Evolutionary conservation across 208 protist genomes (phyloP).

Genomic region (Sergeia podlipaevii): DNA sequence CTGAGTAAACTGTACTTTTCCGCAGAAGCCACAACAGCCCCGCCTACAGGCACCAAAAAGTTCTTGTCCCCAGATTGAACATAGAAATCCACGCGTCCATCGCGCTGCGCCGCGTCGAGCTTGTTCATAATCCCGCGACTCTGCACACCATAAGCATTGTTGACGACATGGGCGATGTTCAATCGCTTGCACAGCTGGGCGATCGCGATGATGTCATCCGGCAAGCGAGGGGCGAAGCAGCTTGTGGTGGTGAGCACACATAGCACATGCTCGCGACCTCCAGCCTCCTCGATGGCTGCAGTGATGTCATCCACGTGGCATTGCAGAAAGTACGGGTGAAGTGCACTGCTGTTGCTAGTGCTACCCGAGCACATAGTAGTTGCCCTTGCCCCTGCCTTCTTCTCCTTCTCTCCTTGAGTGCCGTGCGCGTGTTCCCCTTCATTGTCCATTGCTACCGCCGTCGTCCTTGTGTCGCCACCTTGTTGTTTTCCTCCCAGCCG

Average conservation of each 20-base stretch:
- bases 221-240: slow-evolving; percentile 97
- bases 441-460: no score
- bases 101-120: slow-evolving; percentile 64
- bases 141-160: slow-evolving; percentile 99
- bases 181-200: slow-evolving; percentile 77
- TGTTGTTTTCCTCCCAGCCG: slow-evolving; percentile 10
- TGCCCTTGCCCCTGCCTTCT: slow-evolving; percentile 4
- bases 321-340: slow-evolving; percentile 49
- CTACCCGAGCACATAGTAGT: slow-evolving; percentile 7
- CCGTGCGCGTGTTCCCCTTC: not conserved
- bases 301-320: slow-evolving; percentile 74
- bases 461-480: no score
- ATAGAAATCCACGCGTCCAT: slow-evolving; percentile 90
- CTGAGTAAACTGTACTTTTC: slow-evolving; percentile 15
- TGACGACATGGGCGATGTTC: slow-evolving; percentile 94
- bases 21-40: slow-evolving; percentile 43
- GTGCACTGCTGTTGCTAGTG: not conserved
- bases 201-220: slow-evolving; percentile 94
- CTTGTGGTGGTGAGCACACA: slow-evolving; percentile 97
- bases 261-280: slow-evolving; percentile 69
- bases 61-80: slow-evolving; percentile 99
- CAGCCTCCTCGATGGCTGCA: slow-evolving; percentile 51
- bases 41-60: slow-evolving; percentile 98
- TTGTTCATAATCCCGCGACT: slow-evolving; percentile 67
- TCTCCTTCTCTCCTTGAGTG: not conserved